Conservation (phyloP, 1,284 basidiomycete species). For the Irpex sp. region DNA sequence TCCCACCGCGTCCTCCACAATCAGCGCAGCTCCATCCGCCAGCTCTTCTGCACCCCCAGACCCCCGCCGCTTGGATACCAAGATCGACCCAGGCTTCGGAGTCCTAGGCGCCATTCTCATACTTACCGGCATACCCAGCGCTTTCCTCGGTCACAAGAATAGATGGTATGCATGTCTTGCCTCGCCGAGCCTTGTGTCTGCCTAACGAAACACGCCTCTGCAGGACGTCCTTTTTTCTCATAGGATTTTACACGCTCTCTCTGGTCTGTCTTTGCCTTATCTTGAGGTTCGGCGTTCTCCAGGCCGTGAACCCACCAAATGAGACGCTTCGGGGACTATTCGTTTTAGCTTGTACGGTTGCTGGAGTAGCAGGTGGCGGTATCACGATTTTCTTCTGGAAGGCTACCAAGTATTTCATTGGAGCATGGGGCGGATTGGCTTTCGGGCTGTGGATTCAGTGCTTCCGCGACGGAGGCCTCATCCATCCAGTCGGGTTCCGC, state of each 20-base stretch:
- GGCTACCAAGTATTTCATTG: slow-evolving; percentile 80
- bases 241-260: slow-evolving; percentile 85
- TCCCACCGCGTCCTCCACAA: slow-evolving; percentile 32
- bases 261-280: slow-evolving; percentile 87
- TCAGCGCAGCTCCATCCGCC: slow-evolving; percentile 35
- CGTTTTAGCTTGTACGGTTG: slow-evolving; percentile 77
- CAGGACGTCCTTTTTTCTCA: slow-evolving; percentile 91
- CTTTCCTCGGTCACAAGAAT: slow-evolving; percentile 91
- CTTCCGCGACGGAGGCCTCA: slow-evolving; percentile 79
- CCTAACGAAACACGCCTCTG: slow-evolving; percentile 7
- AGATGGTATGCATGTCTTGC: slow-evolving; percentile 58
- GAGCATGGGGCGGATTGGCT: slow-evolving; percentile 87
- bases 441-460: slow-evolving; percentile 87
- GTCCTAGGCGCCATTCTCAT: slow-evolving; percentile 88
- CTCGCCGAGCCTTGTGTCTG: slow-evolving; percentile 13
- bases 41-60: slow-evolving; percentile 44
- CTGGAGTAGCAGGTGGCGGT: slow-evolving; percentile 80
- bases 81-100: slow-evolving; percentile 85
- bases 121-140: slow-evolving; percentile 83
- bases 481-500: slow-evolving; percentile 69
- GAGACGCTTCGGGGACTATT: slow-evolving; percentile 84
- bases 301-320: slow-evolving; percentile 77
- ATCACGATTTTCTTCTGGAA: slow-evolving; percentile 90
- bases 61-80: slow-evolving; percentile 64
- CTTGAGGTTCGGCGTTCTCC: slow-evolving; percentile 82